A percentile compares a stretch with the other conserved stretches of the same genome.
These are phyloP conservation scores for Trichoderma sp. DNA, from an alignment of 2,329 filamentous ascomycete genomes.

Conservation along the genomic window DNA sequence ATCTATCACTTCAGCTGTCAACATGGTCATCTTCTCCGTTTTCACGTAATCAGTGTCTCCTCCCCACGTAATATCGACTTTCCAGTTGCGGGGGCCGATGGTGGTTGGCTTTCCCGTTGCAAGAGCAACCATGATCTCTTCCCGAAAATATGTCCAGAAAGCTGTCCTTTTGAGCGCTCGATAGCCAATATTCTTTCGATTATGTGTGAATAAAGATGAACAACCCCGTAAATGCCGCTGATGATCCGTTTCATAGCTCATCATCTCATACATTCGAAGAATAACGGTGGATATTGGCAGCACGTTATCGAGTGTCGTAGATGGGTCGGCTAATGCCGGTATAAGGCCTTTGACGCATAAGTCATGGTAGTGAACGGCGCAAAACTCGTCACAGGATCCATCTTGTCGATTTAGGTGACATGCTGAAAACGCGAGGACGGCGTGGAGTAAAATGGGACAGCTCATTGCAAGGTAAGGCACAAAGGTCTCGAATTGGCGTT, in stretches of 20 bases:
- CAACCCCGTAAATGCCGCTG: background rate
- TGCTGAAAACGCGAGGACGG: background rate
- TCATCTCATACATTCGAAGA: conserved; percentile 3
- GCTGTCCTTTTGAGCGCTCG: background rate
- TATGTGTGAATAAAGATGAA: background rate
- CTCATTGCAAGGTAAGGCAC: background rate
- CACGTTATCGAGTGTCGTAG: background rate
- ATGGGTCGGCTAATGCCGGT: background rate
- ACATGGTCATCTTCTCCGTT: conserved; percentile 1
- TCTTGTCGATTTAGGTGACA: background rate
- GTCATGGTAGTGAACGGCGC: background rate
- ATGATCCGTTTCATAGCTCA: conserved; percentile 2
- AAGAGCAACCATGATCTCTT: background rate
- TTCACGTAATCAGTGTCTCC: background rate
- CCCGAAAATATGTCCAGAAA: background rate
- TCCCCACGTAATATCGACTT: conserved; percentile 5
- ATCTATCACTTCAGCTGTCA: conserved; percentile 2
- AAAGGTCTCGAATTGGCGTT: background rate
- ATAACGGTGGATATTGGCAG: background rate
- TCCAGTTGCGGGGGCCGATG: background rate
- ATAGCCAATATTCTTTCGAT: conserved; percentile 4
- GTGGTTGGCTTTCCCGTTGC: background rate
- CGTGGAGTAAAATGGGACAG: background rate
- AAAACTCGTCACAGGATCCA: background rate
- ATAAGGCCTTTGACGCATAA: background rate